Conservation (phyloP, 2,329 filamentous ascomycete genomes). For the Sporothrix inflata region DNA sequence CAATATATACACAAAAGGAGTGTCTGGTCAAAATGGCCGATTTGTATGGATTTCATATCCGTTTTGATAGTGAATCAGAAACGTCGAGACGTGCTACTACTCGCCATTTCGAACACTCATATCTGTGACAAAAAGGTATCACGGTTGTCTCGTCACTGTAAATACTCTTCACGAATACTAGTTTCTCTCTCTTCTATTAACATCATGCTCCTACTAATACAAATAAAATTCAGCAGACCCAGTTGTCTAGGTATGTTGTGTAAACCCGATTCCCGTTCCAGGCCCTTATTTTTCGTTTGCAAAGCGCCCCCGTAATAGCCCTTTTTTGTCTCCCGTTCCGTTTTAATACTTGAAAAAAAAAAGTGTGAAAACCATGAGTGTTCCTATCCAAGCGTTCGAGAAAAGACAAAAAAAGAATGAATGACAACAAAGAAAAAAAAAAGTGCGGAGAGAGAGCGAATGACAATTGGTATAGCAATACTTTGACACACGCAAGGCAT, state of each 20-base stretch:
- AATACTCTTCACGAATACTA: neutral
- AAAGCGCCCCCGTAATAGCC: neutral
- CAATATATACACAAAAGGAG: slow-evolving; percentile 16
- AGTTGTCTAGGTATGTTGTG: neutral
- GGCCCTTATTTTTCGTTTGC: neutral
- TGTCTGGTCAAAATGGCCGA: neutral
- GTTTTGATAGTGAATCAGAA: neutral
- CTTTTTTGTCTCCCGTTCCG: neutral
- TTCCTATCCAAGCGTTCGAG: neutral
- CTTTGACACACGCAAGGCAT: no score
- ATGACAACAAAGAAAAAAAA: neutral
- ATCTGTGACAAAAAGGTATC: neutral
- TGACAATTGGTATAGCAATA: no score
- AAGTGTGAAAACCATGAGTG: neutral
- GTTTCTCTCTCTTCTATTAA: neutral
- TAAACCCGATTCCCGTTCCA: neutral
- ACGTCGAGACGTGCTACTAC: neutral
- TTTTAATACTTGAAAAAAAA: neutral
- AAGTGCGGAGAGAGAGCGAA: no score
- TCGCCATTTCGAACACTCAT: neutral
- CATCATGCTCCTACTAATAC: slow-evolving; percentile 10
- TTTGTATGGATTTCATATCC: neutral
- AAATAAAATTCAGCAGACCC: neutral
- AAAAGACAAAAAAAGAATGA: neutral
- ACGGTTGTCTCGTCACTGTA: neutral